These are phyloP conservation scores for Rhodotorula toruloides DNA, from an alignment of 768 basidiomycete genomes.

Conservation along the genomic window DNA sequence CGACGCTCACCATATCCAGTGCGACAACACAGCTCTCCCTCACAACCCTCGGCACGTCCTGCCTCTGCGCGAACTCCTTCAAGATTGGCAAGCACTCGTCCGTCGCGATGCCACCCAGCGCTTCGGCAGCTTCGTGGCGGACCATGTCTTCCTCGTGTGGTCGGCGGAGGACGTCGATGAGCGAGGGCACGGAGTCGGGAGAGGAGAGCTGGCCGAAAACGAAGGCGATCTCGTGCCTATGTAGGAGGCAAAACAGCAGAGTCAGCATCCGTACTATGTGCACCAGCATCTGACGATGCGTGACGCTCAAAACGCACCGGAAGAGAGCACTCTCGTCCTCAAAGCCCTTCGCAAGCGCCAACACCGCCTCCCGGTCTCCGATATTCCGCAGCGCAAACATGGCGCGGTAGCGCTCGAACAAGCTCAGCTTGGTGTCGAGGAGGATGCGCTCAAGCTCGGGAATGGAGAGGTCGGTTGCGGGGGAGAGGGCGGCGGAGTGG, in stretches of 20 bases:
- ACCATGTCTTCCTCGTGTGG: conserved; percentile 85
- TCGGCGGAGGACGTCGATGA: conserved; percentile 71
- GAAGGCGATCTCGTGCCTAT: conserved; percentile 85
- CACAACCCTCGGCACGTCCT: conserved; percentile 80
- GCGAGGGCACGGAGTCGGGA: conserved; percentile 75
- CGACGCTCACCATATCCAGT: conserved; percentile 52
- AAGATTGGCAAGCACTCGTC: conserved; percentile 83
- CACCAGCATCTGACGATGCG: not conserved
- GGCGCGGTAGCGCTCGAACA: conserved; percentile 92
- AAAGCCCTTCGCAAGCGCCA: conserved; percentile 87
- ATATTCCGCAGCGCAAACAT: conserved; percentile 97
- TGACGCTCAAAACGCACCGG: conserved; percentile 58
- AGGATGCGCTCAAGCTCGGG: conserved; percentile 58
- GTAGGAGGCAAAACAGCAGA: not conserved
- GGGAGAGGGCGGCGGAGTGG: conserved; percentile 45
- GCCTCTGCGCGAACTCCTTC: conserved; percentile 71
- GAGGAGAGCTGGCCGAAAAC: conserved; percentile 94
- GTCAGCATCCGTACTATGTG: not conserved
- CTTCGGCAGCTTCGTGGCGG: conserved; percentile 96
- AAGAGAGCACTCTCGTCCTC: conserved; percentile 82
- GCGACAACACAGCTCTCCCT: conserved; percentile 94
- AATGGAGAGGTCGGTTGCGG: conserved; percentile 47
- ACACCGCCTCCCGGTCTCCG: conserved; percentile 66
- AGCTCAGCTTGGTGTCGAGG: conserved; percentile 60
- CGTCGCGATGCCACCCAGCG: conserved; percentile 92